Evolutionary conservation across 2,329 filamentous ascomycete genomes (phyloP), one percentile per base, ranked within the genome.

Genomic region (Dryadomyces quercivorus): DNA sequence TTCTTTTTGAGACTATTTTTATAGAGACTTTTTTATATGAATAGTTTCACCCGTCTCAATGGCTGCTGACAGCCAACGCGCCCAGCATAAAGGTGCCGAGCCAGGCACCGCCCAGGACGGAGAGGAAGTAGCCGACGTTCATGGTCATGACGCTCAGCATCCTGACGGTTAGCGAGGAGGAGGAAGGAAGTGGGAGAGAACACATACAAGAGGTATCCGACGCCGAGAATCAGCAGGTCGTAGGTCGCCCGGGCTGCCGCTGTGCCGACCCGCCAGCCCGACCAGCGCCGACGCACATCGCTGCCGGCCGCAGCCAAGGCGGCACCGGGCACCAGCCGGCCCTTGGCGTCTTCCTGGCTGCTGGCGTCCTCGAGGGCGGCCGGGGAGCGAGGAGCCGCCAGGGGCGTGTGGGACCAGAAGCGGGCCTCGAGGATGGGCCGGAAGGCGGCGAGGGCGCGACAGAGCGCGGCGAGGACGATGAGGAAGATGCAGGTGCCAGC

Each of bases 401-500:
- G 6, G 18, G 45, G 21, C n/a, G 12, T 13, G 8, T 3, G n/a
- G 5, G 13, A 34, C 82, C 51, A 85, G 70, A 88, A 93, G 45
- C 74, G 70, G 61, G 72, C 65, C 67, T 78, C 79, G 65, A 72
- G 77, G 68, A 72, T 81, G 71, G 70, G 80, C 65, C 88, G 88
- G 61, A 80, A 74, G 4, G 89, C 90, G 51, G 91, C 72, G 13
- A 95, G 73, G 22, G 75, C 71, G 51, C 91, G 85, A 63, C 84
- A 82, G 55, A 85, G 63, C 57, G 84, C 74, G 56, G 83, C 83
- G 52, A 97, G 82, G 47, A 86, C 62, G 66, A 95, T 82, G 57
- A 96, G 78, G 71, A 96, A 96, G 67, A 96, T 86, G 73, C 92
- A 94, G 22, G 89, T 94, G 54, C 82, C 92, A 2, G 88, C 89